phyloP scores from a whole-genome alignment of 805 yeast species.

The Tetrapisispora nanseiensis region DNA sequence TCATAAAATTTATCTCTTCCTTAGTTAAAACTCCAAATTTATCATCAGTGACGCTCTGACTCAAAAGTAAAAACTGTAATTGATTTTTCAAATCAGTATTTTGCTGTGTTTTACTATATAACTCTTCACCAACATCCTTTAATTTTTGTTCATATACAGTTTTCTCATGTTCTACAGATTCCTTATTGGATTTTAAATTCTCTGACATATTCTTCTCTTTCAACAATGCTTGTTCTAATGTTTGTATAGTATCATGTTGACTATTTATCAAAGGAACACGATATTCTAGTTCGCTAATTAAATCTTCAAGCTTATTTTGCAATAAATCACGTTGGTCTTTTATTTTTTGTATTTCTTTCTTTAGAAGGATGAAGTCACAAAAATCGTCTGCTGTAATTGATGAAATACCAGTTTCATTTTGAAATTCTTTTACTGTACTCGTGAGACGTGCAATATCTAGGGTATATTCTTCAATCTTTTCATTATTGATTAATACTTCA shows the following conservation, averaged over 20 bases:
- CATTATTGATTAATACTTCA: constrained; percentile 17
- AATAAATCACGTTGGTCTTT: constrained; percentile 57
- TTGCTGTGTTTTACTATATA: constrained; percentile 39
- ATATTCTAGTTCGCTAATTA: constrained; percentile 64
- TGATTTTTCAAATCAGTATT: constrained; percentile 70
- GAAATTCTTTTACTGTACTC: constrained; percentile 35
- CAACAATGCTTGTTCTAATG: not conserved
- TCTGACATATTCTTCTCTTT: not conserved
- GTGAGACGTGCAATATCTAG: constrained; percentile 32
- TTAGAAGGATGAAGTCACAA: constrained; percentile 52
- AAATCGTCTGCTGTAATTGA: constrained; percentile 30
- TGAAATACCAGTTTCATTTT: constrained; percentile 11
- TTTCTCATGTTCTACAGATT: constrained; percentile 24
- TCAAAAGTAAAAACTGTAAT: constrained; percentile 60
- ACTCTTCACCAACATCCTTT: constrained; percentile 26
- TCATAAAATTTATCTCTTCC: constrained; percentile 55
- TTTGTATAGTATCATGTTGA: not conserved
- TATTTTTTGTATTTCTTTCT: constrained; percentile 57
- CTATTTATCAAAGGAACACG: constrained; percentile 45
- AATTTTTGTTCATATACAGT: constrained; percentile 9
- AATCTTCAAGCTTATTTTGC: constrained; percentile 55
- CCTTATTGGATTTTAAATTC: constrained; percentile 6
- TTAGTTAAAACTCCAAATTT: constrained; percentile 39
- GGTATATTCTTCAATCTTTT: constrained; percentile 28
- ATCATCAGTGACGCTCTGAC: constrained; percentile 46